Base-by-base conservation (phyloP, 2,329 filamentous ascomycete species). In the Rhexocercosporidium sp. region DNA sequence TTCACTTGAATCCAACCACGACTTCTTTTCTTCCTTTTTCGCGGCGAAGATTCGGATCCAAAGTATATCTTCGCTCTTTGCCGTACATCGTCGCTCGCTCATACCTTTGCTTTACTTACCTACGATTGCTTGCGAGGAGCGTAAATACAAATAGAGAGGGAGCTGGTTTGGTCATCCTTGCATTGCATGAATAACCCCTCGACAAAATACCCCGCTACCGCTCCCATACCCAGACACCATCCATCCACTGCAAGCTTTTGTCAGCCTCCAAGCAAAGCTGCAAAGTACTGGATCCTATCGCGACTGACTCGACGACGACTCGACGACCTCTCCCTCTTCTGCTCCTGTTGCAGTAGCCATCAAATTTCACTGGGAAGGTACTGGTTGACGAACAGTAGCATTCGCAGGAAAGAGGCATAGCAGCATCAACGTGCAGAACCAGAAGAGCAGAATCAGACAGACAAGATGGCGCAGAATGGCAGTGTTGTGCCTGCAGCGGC, bases 401-500 rank as follows among this genome's bases (percentile, higher is more conserved):
- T n/a, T n/a, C 14, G 27, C 18, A 31, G 51, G 27, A 31, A n/a
- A 53, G 29, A 37, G 34, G 34, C 34, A 37, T 37, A 37, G 11
- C 5, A 56, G 51, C 18, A 5, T 12, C 5, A 34, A 18, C 2
- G 34, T 25, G 54, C 25, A 54, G 51, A 25, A 54, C 2, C 29
- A 37, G 29, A 29, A 39, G 37, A 29, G 54, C 31, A 25, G 18
- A 25, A 14, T 8, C 34, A 57, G 14, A 51, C 2, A 51, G 56
- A 37, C 44, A 70, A 44, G 18, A 53, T 27, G 60, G 31, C 46
- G 20, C 62, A 69, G 56, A 73, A 74, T 66, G 72, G 69, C 11
- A 59, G 67, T 14, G 62, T 60, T 37, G 34, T 65, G 12, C 56
- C 60, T 27, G 62, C 56, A 29, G 46, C 65, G 31, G 34, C 56